phyloP scores from a whole-genome alignment of 345 rosid genomes.

The Citrus australasica region DNA sequence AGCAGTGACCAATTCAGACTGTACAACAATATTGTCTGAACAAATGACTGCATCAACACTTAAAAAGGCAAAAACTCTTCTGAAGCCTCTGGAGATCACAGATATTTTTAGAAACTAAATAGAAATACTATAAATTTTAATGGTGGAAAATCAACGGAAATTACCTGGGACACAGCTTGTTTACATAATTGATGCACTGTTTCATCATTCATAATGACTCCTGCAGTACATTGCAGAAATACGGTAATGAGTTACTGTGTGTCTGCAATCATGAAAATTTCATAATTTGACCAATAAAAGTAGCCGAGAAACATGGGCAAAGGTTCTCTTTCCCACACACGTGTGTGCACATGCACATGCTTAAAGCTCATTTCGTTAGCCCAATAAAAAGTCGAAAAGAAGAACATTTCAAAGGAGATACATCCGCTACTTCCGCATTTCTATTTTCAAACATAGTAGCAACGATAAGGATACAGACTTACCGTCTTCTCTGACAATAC shows the following conservation, averaged over 20 bases:
- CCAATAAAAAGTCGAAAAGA: neutral
- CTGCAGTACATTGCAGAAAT: conserved; percentile 31
- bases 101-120: neutral
- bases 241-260: conserved; percentile 6
- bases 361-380: no score
- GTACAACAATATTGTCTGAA: neutral
- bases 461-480: conserved; percentile 10
- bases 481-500: conserved; percentile 90
- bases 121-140: neutral
- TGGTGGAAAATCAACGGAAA: neutral
- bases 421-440: neutral
- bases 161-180: conserved; percentile 91
- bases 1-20: neutral
- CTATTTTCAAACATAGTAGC: neutral
- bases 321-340: no score
- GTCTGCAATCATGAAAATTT: neutral
- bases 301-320: neutral
- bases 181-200: conserved; percentile 87
- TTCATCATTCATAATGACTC: conserved; percentile 91
- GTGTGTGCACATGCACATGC: no score
- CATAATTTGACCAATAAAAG: neutral
- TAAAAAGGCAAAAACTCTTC: neutral
- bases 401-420: neutral
- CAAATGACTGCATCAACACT: neutral
- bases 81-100: neutral